Base-by-base conservation (phyloP, 805 yeast species). In the Yamadazyma nakazawae region DNA sequence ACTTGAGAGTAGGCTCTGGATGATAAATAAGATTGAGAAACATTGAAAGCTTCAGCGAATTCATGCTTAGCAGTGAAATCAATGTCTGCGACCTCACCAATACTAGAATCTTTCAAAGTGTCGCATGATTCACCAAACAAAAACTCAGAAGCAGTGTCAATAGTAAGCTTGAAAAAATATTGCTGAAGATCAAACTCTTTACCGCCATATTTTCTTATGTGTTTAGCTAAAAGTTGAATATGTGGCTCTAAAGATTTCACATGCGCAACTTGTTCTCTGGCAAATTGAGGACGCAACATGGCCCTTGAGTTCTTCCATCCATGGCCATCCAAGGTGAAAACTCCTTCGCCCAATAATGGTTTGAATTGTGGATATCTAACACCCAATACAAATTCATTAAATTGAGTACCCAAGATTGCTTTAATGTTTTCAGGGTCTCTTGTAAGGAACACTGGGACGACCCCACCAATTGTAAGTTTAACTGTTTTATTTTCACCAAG, bases 91-190 rank as follows among this genome's bases (percentile, higher is more conserved):
- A 52, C 42, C 24, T 59, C 55, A 6, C 67, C 71, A 31, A 68
- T 57, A 16, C 58, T 42, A 13, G 42, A 59, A 46, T 64, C 69
- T 28, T 52, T 53, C 34, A 68, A 61, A 18, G 64, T 55, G 37
- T 60, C 61, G 38, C 60, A 61, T 8, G 68, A 59, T 51, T 66
- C 70, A 18, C 76, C 76, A 56, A 71, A 67, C 45, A 71, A 62
- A 52, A 70, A 69, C 54, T 71, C 75, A 19, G 73, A 61, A 9
- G 75, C 65, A 24, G 72, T 63, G 52, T 71, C 76, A 46, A 70
- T 58, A 13, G 75, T 69, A 17, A 68, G 59, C 42, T 54, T 57
- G 50, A 60, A 64, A 51, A 68, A 64, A 30, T 59, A 58, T n/a
- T 62, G 64, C 49, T 67, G 72, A 34, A 67, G 44, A 49, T 68